Conservation (phyloP, 768 basidiomycete species). For the Serendipita sp. region DNA sequence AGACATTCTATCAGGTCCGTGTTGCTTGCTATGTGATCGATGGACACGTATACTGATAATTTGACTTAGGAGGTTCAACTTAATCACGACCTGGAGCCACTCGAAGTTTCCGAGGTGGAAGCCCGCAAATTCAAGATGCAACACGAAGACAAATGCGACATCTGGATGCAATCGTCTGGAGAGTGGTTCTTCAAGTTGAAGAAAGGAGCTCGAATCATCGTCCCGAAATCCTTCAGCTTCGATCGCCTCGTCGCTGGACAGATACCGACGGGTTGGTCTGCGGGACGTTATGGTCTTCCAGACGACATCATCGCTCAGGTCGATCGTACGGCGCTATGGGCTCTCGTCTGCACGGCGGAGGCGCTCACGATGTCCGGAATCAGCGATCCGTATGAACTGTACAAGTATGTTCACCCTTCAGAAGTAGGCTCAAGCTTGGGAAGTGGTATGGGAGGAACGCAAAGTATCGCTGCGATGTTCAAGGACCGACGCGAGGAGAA, state of each 20-base stretch:
- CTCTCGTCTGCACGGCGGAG: slow-evolving; percentile 84
- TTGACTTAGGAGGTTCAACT: slow-evolving; percentile 65
- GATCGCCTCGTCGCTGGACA: slow-evolving; percentile 90
- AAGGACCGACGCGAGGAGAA: slow-evolving; percentile 96
- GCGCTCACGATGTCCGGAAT: slow-evolving; percentile 94
- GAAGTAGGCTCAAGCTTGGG: slow-evolving; percentile 90
- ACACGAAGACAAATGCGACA: slow-evolving; percentile 91
- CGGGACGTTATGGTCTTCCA: slow-evolving; percentile 91
- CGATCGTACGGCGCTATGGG: slow-evolving; percentile 88
- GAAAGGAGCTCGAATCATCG: slow-evolving; percentile 82
- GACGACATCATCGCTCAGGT: slow-evolving; percentile 89
- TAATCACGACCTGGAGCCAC: slow-evolving; percentile 87
- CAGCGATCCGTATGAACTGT: slow-evolving; percentile 94
- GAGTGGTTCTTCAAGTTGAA: slow-evolving; percentile 98
- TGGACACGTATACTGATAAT: neutral
- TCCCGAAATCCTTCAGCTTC: slow-evolving; percentile 93
- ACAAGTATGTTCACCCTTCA: slow-evolving; percentile 90
- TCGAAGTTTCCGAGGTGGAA: slow-evolving; percentile 82
- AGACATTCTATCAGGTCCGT: slow-evolving; percentile 68
- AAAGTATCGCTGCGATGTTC: slow-evolving; percentile 90
- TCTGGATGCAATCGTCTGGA: slow-evolving; percentile 82
- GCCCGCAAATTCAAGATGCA: slow-evolving; percentile 92
- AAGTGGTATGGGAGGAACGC: slow-evolving; percentile 94
- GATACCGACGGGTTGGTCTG: slow-evolving; percentile 94
- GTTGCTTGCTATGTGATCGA: neutral